These are phyloP conservation scores for Phlyctochytrium planicorne DNA, from an alignment of 192 early-diverging fungal species.

Conservation along the genomic window DNA sequence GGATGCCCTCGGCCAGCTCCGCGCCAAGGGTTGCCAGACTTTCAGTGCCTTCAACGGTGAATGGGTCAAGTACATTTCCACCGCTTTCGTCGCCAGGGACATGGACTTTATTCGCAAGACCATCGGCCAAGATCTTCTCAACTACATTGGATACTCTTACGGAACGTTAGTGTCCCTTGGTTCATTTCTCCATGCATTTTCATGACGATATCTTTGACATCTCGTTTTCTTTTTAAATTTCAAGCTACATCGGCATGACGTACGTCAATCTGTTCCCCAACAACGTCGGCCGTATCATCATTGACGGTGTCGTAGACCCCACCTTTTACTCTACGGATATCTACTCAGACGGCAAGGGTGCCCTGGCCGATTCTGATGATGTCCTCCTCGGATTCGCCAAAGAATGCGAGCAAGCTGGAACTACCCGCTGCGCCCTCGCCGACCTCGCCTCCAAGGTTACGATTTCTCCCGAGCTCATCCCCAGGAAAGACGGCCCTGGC, in stretches of 20 bases:
- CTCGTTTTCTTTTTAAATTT: neutral
- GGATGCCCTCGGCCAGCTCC: constrained; percentile 6
- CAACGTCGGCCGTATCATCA: constrained; percentile 36
- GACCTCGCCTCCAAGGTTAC: neutral
- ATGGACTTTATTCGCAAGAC: constrained; percentile 42
- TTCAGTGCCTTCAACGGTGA: constrained; percentile 26
- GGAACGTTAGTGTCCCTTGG: constrained; percentile 26
- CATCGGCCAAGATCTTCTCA: constrained; percentile 31
- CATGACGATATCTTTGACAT: too few species aligned
- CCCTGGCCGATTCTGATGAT: constrained; percentile 7
- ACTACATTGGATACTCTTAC: constrained; percentile 50
- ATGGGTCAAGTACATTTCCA: constrained; percentile 35
- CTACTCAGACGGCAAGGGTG: constrained; percentile 9
- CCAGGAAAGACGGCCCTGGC: neutral
- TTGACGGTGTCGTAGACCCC: constrained; percentile 47
- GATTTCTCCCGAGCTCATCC: neutral
- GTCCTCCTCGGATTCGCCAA: constrained; percentile 21
- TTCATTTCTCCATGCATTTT: too few species aligned
- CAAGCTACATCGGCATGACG: constrained; percentile 33
- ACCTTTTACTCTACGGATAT: neutral
- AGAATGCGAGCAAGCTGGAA: constrained; percentile 28
- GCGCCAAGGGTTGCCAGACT: constrained; percentile 23
- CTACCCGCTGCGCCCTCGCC: constrained; percentile 30
- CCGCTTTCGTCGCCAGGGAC: constrained; percentile 42
- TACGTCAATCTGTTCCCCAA: constrained; percentile 54